Base-by-base conservation (phyloP, 2,329 filamentous ascomycete genomes). In the Phyllosticta citribraziliensis region DNA sequence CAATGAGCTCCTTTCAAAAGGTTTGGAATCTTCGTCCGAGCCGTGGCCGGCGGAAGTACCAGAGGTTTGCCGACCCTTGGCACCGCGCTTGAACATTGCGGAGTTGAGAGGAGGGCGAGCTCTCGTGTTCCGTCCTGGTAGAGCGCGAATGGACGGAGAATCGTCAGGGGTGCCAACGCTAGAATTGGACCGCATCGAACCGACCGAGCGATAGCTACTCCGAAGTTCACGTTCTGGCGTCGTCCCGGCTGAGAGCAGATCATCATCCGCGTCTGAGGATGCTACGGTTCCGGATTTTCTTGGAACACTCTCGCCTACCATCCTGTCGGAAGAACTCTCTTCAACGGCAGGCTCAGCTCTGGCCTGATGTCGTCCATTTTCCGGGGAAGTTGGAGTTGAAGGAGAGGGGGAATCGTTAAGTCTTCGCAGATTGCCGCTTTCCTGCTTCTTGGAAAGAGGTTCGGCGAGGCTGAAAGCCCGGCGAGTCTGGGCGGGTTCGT, bases 71-170 rank as follows among this genome's bases (percentile, higher is more conserved):
- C 35, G 40, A 24, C 40, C 52, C 35, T 56, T 61, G 11, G 25
- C 55, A 14, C 59, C 47, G 4, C 73, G 72, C 64, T 79, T 78
- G 14, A 65, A 62, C 72, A 78, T 77, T 12, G 72, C 70, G 8
- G 72, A 72, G 62, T 78, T 78, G 11, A 78, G 68, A n/a, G 75
- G 74, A 12, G 75, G 74, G 9, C 67, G 68, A 22, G 72, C 67
- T 56, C 62, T 66, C 27, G 62, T 62, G 24, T 69, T 68, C 35
- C 40, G 54, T 14, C 52, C 69, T 69, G 51, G 67, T 65, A 47
- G 65, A 57, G 50, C 68, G 33, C 72, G 71, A 1, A 72, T 62
- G 4, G 72, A 74, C 17, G 73, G 73, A 0, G 74, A 75, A 19
- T 74, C 71, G 30, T 73, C 70, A 10, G 69, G 62, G 10, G 63